Base-by-base conservation (phyloP, 192 early-diverging fungal genomes). In the Rhizophagus prolifer region DNA sequence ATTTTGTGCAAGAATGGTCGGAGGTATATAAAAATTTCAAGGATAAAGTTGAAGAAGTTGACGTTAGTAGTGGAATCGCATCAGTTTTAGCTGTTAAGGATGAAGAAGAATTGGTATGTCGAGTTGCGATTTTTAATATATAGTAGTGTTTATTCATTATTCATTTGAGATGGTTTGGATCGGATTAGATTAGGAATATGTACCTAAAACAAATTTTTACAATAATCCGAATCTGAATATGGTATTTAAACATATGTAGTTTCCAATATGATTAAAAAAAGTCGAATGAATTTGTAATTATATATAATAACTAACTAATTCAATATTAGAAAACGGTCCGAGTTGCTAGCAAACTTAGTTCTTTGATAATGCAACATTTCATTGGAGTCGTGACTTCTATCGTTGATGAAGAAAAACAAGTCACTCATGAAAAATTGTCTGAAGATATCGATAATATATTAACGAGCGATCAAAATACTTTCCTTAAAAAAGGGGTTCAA, bases 331-430 rank as follows among this genome's bases (percentile, higher is more conserved):
- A 87, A 86, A 87, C 88, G 46, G 90, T 93, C 66, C 84, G 86
- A 75, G 85, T 81, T 28, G 98, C 97, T 0, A 85, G 93, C 61
- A 91, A 88, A 74, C 65, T 95, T 58, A 92, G 91, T 26, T 90
- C 91, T 7, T 36, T 85, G 19, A 75, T 95, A 38, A 94, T 99
- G 83, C 88, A 96, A 72, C 93, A 90, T 68, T 96, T 98, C 74
- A 89, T 94, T 28, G 87, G 92, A 44, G 90, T 95, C 78, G 95
- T 99, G 90, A 88, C 89, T 28, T 84, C 84, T 26, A 89, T 94
- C 41, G 89, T 99, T 69, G 98, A 99, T 72, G 88, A 94, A 78
- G 95, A 93, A 41, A 93, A 92, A 82, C 88, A 89, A 34, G 88
- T 97, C 30, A 94, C 91, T 36, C 95, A 99, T 81, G 92, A 93